Base-by-base conservation (phyloP, 352 stramenopile genomes). In the Globisporangium okanoganense region DNA sequence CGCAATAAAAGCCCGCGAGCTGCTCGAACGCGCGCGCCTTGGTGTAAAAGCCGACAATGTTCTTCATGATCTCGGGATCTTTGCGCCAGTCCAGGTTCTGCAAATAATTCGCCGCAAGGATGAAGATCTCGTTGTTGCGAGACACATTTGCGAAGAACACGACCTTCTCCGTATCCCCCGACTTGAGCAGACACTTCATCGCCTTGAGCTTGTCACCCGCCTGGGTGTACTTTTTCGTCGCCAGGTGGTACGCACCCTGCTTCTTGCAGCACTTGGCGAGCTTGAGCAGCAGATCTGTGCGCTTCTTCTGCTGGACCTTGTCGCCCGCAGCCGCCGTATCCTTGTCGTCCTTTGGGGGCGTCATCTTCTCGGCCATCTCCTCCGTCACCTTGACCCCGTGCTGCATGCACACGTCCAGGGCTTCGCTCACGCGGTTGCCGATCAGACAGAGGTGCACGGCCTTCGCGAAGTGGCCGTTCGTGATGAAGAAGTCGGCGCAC, bases 191-290 rank as follows among this genome's bases (percentile, higher is more conserved):
- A 63, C 94, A 98, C 67, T 98, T 98, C 79, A 99, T 97, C 16
- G 94, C 95, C 56, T 95, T 88, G 22, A 97, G 69, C 20, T 92
- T 94, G 56, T 97, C 84, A 14, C 92, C 94, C 1, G 93, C 93
- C 64, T 98, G 88, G 0, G 94, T 98, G 71, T 98, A 99, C 59
- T 98, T 98, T 62, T 98, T 98, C 35, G 89, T 98, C 18, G 95
- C 95, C 33, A 98, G 66, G 53, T 97, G 88, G 67, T 94, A 97
- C 54, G 86, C 82, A 5, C 88, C 82, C 71, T 98, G 95, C 35
- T 96, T 88, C 63, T 98, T 97, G 68, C 88, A 97, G 64, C 75
- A 90, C 48, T 95, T 96, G 9, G 94, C 95, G 16, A 98, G 73
- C 63, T 96, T 90, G n/a, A 88, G 70, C 27, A 98, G 65, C 12